Evolutionary conservation across 192 early-diverging fungal species (phyloP).

Genomic region (Chytriomyces sp.): DNA sequence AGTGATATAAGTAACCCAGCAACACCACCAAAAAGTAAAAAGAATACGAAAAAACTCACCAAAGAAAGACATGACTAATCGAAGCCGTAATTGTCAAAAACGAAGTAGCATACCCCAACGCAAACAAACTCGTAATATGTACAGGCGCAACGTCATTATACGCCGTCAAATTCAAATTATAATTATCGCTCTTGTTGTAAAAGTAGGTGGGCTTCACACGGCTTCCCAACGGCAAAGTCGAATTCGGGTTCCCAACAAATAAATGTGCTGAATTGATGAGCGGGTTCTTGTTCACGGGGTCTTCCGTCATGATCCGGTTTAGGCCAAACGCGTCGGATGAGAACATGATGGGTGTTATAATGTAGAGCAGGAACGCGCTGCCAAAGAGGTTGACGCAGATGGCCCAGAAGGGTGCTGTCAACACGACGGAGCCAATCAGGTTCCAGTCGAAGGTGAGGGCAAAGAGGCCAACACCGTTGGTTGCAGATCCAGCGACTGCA

Average conservation of each 20-base stretch:
- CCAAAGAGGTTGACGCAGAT: neutral
- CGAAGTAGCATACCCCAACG: constrained; percentile 36
- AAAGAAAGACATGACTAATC: constrained; percentile 64
- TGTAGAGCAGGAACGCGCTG: neutral
- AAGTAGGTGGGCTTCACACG: constrained; percentile 14
- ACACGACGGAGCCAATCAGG: neutral
- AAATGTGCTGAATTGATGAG: constrained; percentile 5
- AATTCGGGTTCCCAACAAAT: constrained; percentile 18
- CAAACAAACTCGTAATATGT: constrained; percentile 27
- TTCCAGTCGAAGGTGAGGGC: constrained; percentile 38
- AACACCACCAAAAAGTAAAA: too few species aligned
- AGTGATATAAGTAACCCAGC: too few species aligned
- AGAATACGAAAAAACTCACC: constrained; percentile 45
- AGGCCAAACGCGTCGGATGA: constrained; percentile 5
- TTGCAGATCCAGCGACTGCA: constrained; percentile 9
- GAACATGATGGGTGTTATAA: constrained; percentile 4
- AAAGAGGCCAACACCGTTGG: constrained; percentile 23
- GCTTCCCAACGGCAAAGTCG: neutral
- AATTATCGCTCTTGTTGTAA: constrained; percentile 28
- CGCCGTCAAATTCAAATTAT: constrained; percentile 33
- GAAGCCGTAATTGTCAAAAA: constrained; percentile 61
- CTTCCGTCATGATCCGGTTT: neutral
- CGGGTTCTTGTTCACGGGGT: constrained; percentile 1
- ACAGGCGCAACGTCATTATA: constrained; percentile 35
- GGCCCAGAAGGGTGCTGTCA: constrained; percentile 13